Conservation (phyloP, 345 rosid species). For the Clarkia xantiana region DNA sequence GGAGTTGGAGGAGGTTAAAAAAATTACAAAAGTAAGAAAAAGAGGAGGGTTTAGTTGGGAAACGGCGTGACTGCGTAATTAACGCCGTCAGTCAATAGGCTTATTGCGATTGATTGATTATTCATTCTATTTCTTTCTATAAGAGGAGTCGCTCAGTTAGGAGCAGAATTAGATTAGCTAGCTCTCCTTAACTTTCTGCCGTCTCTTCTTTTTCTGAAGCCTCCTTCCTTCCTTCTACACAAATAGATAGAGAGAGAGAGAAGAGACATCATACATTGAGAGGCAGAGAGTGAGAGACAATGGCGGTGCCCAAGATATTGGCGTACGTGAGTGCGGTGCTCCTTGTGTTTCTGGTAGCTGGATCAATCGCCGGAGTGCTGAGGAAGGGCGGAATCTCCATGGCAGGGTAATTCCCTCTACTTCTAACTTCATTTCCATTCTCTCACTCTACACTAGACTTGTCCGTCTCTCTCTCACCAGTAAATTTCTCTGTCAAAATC, state of each 20-base stretch:
- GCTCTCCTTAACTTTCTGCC: background rate
- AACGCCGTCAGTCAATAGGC: background rate
- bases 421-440: background rate
- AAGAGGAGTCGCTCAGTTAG: background rate
- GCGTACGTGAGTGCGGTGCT: background rate
- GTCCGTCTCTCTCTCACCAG: too few species aligned
- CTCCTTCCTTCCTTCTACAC: background rate
- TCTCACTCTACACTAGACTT: background rate
- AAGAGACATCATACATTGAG: background rate
- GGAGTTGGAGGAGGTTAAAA: too few species aligned
- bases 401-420: background rate
- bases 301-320: conserved; percentile 2
- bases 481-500: too few species aligned
- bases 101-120: too few species aligned
- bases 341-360: conserved; percentile 2
- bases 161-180: background rate
- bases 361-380: conserved; percentile 4
- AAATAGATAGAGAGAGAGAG: background rate
- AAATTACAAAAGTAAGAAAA: too few species aligned
- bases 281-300: background rate
- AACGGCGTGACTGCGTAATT: background rate
- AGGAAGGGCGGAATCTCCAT: background rate
- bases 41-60: too few species aligned
- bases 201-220: background rate
- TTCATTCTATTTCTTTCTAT: too few species aligned